phyloP scores from a whole-genome alignment of 345 rosid species.

The Syzygium jambos region DNA sequence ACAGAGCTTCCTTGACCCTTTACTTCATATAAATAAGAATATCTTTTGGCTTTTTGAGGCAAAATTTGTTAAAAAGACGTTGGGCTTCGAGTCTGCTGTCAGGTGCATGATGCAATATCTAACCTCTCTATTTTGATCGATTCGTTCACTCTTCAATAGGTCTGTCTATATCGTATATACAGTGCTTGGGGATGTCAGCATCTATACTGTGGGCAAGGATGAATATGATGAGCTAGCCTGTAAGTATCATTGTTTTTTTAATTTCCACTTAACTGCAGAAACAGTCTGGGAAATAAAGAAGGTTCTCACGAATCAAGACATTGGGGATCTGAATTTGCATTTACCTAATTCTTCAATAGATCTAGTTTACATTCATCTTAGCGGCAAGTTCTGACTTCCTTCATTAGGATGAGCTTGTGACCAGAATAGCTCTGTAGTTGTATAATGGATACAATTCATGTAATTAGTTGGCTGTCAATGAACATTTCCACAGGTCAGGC shows the following conservation, averaged over 20 bases:
- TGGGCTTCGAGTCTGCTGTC: background rate
- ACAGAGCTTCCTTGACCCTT: background rate
- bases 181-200: slow-evolving; percentile 88
- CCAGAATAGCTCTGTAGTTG: background rate
- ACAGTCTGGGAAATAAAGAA: background rate
- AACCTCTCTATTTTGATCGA: background rate
- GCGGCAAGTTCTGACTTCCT: background rate
- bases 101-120: background rate
- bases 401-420: background rate
- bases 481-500: background rate
- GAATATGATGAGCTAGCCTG: slow-evolving; percentile 98
- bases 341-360: background rate
- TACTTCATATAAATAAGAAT: background rate
- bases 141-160: slow-evolving; percentile 26
- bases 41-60: background rate
- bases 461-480: background rate
- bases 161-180: slow-evolving; percentile 92
- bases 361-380: background rate
- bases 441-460: background rate
- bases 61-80: background rate
- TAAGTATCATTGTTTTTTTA: slow-evolving; percentile 25
- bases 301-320: background rate
- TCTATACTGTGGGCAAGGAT: slow-evolving; percentile 90
- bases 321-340: background rate
- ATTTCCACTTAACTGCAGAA: background rate